Evolutionary conservation across 129 eudicot species (phyloP).

Genomic region (Deinandra increscens): DNA sequence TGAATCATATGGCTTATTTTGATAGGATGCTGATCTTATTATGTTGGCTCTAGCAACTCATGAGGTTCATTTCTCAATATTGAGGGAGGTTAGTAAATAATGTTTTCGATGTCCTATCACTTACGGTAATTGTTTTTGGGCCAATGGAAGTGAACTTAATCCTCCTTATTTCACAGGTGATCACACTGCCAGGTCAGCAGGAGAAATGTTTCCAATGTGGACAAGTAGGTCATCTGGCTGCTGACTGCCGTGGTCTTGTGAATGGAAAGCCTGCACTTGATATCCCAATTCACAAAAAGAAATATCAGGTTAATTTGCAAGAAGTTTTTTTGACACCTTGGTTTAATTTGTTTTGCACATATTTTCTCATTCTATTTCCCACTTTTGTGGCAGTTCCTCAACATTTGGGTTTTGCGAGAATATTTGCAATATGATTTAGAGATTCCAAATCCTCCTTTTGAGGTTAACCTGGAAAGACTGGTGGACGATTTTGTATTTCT

Average conservation of each 20-base stretch:
- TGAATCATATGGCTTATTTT: slow-evolving; percentile 19
- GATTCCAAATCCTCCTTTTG: slow-evolving; percentile 75
- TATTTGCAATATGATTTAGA: slow-evolving; percentile 89
- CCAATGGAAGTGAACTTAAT: slow-evolving; percentile 7
- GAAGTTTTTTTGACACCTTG: slow-evolving; percentile 7
- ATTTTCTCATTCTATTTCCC: background rate
- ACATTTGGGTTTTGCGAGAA: slow-evolving; percentile 92
- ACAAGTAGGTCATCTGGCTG: slow-evolving; percentile 92
- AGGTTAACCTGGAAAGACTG: slow-evolving; percentile 74
- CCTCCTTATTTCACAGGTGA: slow-evolving; percentile 46
- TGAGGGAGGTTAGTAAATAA: slow-evolving; percentile 80
- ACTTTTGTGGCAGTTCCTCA: slow-evolving; percentile 67
- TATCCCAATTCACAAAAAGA: slow-evolving; percentile 78
- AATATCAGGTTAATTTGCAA: slow-evolving; percentile 69
- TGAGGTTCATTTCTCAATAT: slow-evolving; percentile 91
- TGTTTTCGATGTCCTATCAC: slow-evolving; percentile 1
- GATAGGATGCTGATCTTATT: slow-evolving; percentile 91
- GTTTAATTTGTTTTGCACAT: background rate
- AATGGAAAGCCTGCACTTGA: slow-evolving; percentile 48
- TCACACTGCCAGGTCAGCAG: slow-evolving; percentile 81
- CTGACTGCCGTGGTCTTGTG: slow-evolving; percentile 68
- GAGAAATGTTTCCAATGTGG: slow-evolving; percentile 93
- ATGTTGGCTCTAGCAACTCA: slow-evolving; percentile 97
- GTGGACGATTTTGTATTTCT: slow-evolving; percentile 93
- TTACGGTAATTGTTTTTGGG: slow-evolving; percentile 12